Evolutionary conservation across 2,329 filamentous ascomycete species (phyloP), one percentile per base, ranked within the genome.

Genomic region (Phyllosticta citribraziliensis): DNA sequence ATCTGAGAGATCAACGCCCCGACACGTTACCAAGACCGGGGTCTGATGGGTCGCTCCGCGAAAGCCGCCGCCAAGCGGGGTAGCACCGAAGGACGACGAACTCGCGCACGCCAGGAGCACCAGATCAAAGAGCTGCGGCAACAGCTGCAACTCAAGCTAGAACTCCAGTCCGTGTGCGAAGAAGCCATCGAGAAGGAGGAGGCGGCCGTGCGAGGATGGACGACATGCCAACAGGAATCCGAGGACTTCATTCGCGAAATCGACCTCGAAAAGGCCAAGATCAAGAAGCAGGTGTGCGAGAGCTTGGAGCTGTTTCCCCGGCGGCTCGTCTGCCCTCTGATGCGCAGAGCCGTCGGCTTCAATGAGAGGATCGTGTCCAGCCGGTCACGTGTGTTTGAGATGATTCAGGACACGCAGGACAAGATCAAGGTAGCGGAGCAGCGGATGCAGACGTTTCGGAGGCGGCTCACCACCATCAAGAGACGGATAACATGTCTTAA

Each of bases 251-350:
- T 60, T 33, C 52, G 52, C 58, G 58, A 60, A 17, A 35, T 60
- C 35, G 58, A 60, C 24, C 35, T 30, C 11, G 58, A 60, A 52
- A 60, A 60, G 40, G 52, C 52, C 2, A 55, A 55, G 24, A 60
- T 60, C 52, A 60, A 60, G 58, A 60, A 60, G 52, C 58, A 60
- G 24, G 55, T 60, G 22, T 60, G 58, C 52, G 52, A 60, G 35
- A 60, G 58, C 19, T 52, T 60, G 12, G 58, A 55, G n/a, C 5
- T 51, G 12, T 60, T 55, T n/a, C 58, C 58, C 9, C 52, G 58
- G 2, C 58, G 35, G 25, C 52, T 60, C 14, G n/a, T 40, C 9
- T 60, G 58, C 40, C 58, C 58, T 20, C 58, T 60, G 22, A 60
- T 60, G 58, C 58, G 58, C n/a, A 52, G 58, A 12, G 52, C 58